Conservation (phyloP, 2,329 filamentous ascomycete species). For the Sclerotinia minor region DNA sequence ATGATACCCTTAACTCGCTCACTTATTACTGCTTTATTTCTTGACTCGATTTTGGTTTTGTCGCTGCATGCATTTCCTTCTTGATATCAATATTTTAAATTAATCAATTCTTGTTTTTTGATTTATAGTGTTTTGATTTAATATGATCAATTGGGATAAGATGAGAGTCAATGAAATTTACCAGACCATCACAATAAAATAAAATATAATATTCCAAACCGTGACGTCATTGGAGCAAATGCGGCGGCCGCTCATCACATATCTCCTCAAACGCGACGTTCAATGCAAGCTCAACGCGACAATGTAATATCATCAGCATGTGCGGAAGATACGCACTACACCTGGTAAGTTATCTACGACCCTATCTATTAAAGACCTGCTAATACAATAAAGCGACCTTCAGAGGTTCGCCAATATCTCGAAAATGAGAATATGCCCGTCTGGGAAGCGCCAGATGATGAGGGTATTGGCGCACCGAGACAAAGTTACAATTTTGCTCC, state of each 20-base stretch:
- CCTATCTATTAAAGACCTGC: background rate
- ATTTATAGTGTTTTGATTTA: too few relatives aligned
- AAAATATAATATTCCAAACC: background rate
- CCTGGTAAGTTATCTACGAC: conserved; percentile 31
- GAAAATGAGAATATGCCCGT: conserved; percentile 73
- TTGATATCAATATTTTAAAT: background rate
- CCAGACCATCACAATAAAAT: too few relatives aligned
- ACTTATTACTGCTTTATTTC: too few relatives aligned
- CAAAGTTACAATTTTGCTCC: conserved; percentile 94
- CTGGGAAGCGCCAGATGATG: conserved; percentile 69
- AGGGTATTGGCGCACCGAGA: conserved; percentile 56
- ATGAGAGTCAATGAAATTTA: background rate
- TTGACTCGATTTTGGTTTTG: background rate
- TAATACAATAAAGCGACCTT: conserved; percentile 61
- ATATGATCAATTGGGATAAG: background rate
- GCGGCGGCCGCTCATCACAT: conserved; percentile 5
- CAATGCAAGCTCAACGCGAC: conserved; percentile 1
- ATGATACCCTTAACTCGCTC: background rate
- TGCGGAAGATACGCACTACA: conserved; percentile 42
- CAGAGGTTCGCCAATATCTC: conserved; percentile 71
- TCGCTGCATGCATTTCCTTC: background rate
- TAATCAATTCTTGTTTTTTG: too few relatives aligned
- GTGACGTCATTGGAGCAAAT: conserved; percentile 6
- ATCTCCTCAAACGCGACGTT: background rate
- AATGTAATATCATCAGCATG: conserved; percentile 32